These are phyloP conservation scores for Irpex lacteus DNA, from an alignment of 1,284 basidiomycete species.

Conservation along the genomic window DNA sequence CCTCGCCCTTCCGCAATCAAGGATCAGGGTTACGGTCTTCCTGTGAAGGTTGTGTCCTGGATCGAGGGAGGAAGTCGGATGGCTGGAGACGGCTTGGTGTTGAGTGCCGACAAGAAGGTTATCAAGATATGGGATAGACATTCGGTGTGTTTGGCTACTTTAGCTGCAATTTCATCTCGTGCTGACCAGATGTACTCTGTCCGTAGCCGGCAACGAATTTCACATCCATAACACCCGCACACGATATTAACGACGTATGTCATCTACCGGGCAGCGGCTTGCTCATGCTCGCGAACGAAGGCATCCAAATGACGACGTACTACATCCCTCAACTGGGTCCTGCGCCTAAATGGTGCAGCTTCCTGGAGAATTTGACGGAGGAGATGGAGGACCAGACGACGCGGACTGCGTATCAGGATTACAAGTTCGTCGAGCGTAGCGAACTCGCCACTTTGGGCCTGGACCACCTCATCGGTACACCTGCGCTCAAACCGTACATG, in stretches of 20 bases:
- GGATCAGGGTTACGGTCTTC: constrained; percentile 96
- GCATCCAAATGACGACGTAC: constrained; percentile 87
- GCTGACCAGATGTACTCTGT: constrained; percentile 7
- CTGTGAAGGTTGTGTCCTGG: constrained; percentile 88
- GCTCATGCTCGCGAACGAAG: constrained; percentile 88
- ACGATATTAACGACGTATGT: constrained; percentile 87
- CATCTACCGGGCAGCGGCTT: constrained; percentile 85
- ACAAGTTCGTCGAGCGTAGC: constrained; percentile 91
- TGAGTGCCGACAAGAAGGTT: constrained; percentile 92
- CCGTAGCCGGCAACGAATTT: constrained; percentile 83
- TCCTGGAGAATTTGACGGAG: constrained; percentile 98
- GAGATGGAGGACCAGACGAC: constrained; percentile 89
- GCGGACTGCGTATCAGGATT: constrained; percentile 89
- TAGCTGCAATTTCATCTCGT: constrained; percentile 4
- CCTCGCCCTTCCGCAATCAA: constrained; percentile 84
- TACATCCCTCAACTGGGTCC: constrained; percentile 97
- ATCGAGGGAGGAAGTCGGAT: constrained; percentile 82
- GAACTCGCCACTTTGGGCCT: constrained; percentile 88
- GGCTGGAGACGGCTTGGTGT: constrained; percentile 83
- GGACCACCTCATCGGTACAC: constrained; percentile 91
- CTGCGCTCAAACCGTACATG: constrained; percentile 98
- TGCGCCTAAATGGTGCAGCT: constrained; percentile 95
- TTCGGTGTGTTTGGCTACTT: constrained; percentile 49
- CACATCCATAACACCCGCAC: constrained; percentile 87
- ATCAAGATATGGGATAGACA: constrained; percentile 94